Percentiles rank a stretch among this genome's conserved stretches.
These are phyloP conservation scores for Populus simonii DNA, from an alignment of 345 rosid genomes.

Conservation along the genomic window DNA sequence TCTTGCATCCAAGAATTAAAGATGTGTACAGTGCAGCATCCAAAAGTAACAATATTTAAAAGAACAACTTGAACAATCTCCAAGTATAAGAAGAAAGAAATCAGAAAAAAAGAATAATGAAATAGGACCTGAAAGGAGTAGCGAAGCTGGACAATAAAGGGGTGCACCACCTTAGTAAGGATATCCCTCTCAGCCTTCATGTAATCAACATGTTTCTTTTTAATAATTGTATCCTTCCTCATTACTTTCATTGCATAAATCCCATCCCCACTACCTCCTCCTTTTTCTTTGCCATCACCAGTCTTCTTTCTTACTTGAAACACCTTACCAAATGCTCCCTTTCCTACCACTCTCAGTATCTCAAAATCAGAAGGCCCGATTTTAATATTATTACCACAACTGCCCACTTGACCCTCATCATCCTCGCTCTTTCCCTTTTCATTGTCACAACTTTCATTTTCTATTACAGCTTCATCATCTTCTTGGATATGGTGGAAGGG, in stretches of 20 bases:
- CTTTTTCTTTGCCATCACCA: not conserved
- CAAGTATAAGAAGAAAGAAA: not conserved
- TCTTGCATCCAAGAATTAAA: not conserved
- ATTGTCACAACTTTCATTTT: conserved; percentile 18
- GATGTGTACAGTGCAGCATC: too few species aligned
- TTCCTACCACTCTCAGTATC: conserved; percentile 61
- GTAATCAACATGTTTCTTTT: conserved; percentile 72
- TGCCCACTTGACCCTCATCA: not conserved
- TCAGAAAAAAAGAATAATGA: not conserved
- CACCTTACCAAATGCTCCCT: conserved; percentile 73
- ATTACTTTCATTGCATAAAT: conserved; percentile 75
- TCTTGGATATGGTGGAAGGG: conserved; percentile 47
- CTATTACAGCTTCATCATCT: conserved; percentile 24
- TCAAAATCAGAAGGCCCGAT: conserved; percentile 62
- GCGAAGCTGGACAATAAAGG: conserved; percentile 66
- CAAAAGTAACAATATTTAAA: not conserved
- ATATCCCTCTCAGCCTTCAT: conserved; percentile 77
- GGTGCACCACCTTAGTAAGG: conserved; percentile 65
- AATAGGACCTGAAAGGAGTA: conserved; percentile 65
- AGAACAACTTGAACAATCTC: too few species aligned
- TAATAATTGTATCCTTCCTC: conserved; percentile 60
- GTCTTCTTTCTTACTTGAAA: conserved; percentile 55
- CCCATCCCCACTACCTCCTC: conserved; percentile 41
- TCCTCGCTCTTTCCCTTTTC: not conserved
- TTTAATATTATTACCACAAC: not conserved